Evolutionary conservation across 495 filamentous ascomycete genomes (phyloP), one percentile per base, ranked within the genome.

Genomic region (Pyrenula massariospora): DNA sequence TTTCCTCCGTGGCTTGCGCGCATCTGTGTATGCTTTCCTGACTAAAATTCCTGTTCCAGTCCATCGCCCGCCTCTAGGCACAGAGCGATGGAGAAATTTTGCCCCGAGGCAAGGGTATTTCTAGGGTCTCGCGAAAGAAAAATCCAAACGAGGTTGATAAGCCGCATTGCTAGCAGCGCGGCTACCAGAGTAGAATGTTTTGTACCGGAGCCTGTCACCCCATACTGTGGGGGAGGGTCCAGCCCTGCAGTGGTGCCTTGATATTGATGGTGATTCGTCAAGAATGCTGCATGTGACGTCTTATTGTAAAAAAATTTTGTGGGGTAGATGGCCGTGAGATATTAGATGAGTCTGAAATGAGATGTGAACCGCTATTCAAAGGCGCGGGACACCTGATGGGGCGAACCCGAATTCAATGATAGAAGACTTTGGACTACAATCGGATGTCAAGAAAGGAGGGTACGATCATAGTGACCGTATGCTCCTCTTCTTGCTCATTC

Each of bases 401-500:
- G n/a, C n/a, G n/a, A n/a, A n/a, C n/a, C n/a, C n/a, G n/a, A n/a
- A n/a, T n/a, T n/a, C n/a, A n/a, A n/a, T n/a, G n/a, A n/a, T n/a
- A n/a, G n/a, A n/a, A n/a, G n/a, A n/a, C n/a, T n/a, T n/a, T n/a
- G n/a, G n/a, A n/a, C n/a, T n/a, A n/a, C n/a, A n/a, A n/a, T n/a
- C n/a, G n/a, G n/a, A n/a, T n/a, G n/a, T n/a, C n/a, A n/a, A n/a
- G n/a, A n/a, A n/a, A n/a, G n/a, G n/a, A n/a, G n/a, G n/a, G n/a
- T n/a, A n/a, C n/a, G n/a, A 63, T 68, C 2, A 80, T 25, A 58
- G 68, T 69, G 59, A 64, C 48, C 71, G 78, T 52, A 77, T 84
- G 69, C 77, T 85, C 68, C 69, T 77, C 66, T 74, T 84, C 68
- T 74, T 74, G 57, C 52, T 66, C 22, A 75, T 25, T 22, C 64